A percentile compares a stretch with the other conserved stretches of the same genome.
phyloP scores from a whole-genome alignment of 2,329 filamentous ascomycete species.

The Xylaria sp. region DNA sequence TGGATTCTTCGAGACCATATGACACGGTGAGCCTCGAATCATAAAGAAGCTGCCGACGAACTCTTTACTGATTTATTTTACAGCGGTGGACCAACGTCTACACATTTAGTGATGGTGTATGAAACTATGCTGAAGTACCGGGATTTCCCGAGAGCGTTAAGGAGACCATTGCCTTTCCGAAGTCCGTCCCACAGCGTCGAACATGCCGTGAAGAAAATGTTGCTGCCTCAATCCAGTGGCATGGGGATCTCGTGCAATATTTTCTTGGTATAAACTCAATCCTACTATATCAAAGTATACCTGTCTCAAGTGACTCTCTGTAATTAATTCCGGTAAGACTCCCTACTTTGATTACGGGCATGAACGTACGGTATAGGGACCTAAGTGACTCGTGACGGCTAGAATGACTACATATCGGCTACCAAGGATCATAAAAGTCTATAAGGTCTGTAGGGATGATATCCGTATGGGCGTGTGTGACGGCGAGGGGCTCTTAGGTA shows the following conservation, averaged over 20 bases:
- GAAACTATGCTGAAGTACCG: background rate
- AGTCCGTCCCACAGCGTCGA: background rate
- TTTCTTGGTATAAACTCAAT: too few species aligned
- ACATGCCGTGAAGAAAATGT: background rate
- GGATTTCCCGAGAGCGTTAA: background rate
- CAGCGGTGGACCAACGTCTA: conserved; percentile 46
- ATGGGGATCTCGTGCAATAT: background rate
- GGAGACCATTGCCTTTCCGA: background rate
- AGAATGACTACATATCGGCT: too few species aligned
- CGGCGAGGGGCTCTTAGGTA: too few species aligned
- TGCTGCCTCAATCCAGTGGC: background rate
- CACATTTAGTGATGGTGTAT: conserved; percentile 35
- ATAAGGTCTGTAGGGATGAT: too few species aligned
- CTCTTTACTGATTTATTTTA: background rate
- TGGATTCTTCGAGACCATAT: conserved; percentile 53
- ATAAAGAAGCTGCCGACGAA: background rate
- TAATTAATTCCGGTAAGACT: too few species aligned
- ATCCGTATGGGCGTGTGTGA: too few species aligned
- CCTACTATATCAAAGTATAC: too few species aligned
- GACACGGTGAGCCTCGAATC: conserved; percentile 44
- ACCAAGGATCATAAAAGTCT: too few species aligned
- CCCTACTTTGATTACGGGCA: too few species aligned
- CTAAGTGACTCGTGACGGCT: too few species aligned
- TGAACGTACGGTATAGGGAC: too few species aligned
- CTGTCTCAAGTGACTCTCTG: background rate